Base-by-base conservation (phyloP, 768 basidiomycete genomes). In the Pleurotus citrinopileatus region DNA sequence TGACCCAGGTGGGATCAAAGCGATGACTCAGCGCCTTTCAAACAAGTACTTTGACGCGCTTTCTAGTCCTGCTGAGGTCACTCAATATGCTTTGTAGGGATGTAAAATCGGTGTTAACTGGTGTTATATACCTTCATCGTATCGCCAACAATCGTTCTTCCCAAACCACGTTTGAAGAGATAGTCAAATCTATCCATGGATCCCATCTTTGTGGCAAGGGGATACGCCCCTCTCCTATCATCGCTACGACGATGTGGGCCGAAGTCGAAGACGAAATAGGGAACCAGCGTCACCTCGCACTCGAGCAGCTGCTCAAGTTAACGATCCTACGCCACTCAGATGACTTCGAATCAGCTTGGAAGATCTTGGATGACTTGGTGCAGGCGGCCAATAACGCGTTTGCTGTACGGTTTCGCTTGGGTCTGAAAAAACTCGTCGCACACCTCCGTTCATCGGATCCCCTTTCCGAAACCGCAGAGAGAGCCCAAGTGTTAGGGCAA, bases 91-190 rank as follows among this genome's bases (percentile, higher is more conserved):
- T 22, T 26, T 44, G 7, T 25, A 44, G 43, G 10, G 12, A 27
- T 25, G 20, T 9, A 12, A 22, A 44, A 9, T 6, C 4, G 4
- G 9, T 17, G 19, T 60, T 69, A 9, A 59, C 60, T 3, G 75
- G 69, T 0, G 56, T 70, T 25, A 61, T 70, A 1, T 65, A 68
- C 37, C 59, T 70, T 3, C 66, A 68, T 51, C 59, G 65, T 10
- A 70, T 70, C 37, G 58, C 60, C 1, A 71, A 75, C 54, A 65
- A 70, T 56, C 63, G 71, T 19, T 70, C 77, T 65, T 65, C 67
- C 17, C 72, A 72, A 34, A 70, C 71, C 3, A 70, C 74, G 19
- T 65, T 69, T 22, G 71, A 68, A 59, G 80, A 78, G 59, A 70
- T 80, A 29, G 7, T 37, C 13, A 23, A 32, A 37, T 32, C 19